Evolutionary conservation across 352 stramenopile genomes (phyloP).

Genomic region (Phytopythium ostracodes): DNA sequence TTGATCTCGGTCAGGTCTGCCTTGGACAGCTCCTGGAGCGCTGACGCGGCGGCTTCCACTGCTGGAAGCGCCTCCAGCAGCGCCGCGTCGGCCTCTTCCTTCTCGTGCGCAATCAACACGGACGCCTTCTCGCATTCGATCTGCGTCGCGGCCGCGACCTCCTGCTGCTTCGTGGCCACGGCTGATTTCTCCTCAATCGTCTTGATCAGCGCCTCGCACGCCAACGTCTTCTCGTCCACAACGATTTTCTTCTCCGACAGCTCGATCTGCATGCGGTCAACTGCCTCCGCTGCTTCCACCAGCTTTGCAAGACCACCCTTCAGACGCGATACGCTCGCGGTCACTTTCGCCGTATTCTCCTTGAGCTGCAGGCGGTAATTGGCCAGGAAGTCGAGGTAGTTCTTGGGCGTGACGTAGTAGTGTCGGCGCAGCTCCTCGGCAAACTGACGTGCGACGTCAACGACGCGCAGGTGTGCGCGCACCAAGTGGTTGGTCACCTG

Average conservation of each 20-base stretch:
- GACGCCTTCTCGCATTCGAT: conserved; percentile 89
- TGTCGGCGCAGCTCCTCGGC: conserved; percentile 87
- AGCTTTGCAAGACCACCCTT: conserved; percentile 93
- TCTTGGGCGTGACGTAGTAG: conserved; percentile 98
- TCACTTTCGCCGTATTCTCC: conserved; percentile 88
- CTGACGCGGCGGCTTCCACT: conserved; percentile 89
- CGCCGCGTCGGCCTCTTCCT: conserved; percentile 90
- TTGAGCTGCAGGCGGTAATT: conserved; percentile 92
- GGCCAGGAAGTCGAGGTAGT: conserved; percentile 95
- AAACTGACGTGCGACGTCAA: conserved; percentile 89
- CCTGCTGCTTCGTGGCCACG: conserved; percentile 90
- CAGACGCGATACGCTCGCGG: conserved; percentile 86
- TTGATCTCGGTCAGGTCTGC: conserved; percentile 95
- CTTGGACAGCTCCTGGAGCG: conserved; percentile 93
- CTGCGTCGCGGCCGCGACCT: conserved; percentile 88
- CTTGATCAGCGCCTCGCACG: conserved; percentile 92
- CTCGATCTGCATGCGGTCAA: conserved; percentile 94
- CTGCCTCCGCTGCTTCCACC: conserved; percentile 89
- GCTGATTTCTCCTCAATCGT: conserved; percentile 93
- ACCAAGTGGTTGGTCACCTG: conserved; percentile 89
- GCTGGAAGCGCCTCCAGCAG: conserved; percentile 92
- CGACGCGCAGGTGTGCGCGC: conserved; percentile 89
- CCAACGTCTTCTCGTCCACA: conserved; percentile 93
- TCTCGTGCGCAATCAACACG: conserved; percentile 89
- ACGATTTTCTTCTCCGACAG: conserved; percentile 94